Percentiles rank a stretch among this genome's conserved stretches.
These are phyloP conservation scores for Daldinia loculata DNA, from an alignment of 495 filamentous ascomycete genomes.

Conservation along the genomic window DNA sequence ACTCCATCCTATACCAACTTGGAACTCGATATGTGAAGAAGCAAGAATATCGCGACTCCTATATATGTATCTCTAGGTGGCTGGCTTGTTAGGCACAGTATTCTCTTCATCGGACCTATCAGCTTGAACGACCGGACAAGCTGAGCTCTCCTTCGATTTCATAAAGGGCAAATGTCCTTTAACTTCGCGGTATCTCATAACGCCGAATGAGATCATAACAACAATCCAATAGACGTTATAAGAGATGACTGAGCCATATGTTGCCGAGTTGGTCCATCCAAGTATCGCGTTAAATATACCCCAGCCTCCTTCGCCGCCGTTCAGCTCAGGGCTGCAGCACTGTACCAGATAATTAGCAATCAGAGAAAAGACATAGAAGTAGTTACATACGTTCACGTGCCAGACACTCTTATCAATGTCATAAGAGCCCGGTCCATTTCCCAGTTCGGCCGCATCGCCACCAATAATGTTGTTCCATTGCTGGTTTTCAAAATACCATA, in stretches of 20 bases:
- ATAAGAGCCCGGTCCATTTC: constrained; percentile 84
- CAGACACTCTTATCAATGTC: constrained; percentile 85
- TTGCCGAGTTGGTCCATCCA: constrained; percentile 91
- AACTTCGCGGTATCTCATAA: constrained; percentile 73
- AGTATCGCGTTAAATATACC: constrained; percentile 85
- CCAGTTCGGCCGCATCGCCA: constrained; percentile 76
- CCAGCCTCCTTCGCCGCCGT: constrained; percentile 85
- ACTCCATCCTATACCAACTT: not conserved
- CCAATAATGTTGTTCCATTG: constrained; percentile 73
- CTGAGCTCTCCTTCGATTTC: constrained; percentile 46
- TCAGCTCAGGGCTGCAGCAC: constrained; percentile 78
- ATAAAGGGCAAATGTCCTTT: constrained; percentile 72
- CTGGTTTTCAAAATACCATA: constrained; percentile 76
- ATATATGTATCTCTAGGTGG: constrained; percentile 7
- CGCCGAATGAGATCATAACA: constrained; percentile 67
- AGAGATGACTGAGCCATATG: constrained; percentile 81
- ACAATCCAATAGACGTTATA: constrained; percentile 90
- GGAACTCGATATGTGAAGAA: not conserved
- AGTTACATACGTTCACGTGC: constrained; percentile 79
- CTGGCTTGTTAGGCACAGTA: constrained; percentile 1
- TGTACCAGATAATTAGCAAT: constrained; percentile 37
- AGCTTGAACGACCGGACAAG: not conserved
- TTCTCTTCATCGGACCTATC: constrained; percentile 4
- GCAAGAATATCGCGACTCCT: not conserved
- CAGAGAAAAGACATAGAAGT: not conserved